These are phyloP conservation scores for Dothidotthia symphoricarpi DNA, from an alignment of 2,329 filamentous ascomycete species.

Conservation along the genomic window DNA sequence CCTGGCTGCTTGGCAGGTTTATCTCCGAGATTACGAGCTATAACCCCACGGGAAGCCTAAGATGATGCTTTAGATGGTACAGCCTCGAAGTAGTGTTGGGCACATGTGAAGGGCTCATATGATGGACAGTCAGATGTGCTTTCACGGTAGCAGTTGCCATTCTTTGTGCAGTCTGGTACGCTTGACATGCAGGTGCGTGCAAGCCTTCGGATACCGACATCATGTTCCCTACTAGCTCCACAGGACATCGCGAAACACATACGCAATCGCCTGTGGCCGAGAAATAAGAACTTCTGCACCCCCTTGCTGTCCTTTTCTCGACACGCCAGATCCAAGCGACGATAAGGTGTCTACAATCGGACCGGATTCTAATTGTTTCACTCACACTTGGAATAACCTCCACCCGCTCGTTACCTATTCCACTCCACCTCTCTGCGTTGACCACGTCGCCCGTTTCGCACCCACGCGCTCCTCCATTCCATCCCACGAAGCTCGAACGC, in stretches of 20 bases:
- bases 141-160: background rate
- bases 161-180: conserved; percentile 5
- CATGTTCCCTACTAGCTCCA: conserved; percentile 15
- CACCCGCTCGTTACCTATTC: conserved; percentile 25
- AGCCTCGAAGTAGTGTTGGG: too few species aligned
- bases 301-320: conserved; percentile 8
- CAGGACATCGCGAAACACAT: conserved; percentile 18
- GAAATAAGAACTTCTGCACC: conserved; percentile 6
- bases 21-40: conserved; percentile 8
- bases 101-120: background rate
- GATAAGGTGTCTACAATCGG: conserved; percentile 1
- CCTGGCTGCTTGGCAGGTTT: conserved; percentile 7
- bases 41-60: background rate
- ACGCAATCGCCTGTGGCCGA: conserved; percentile 19
- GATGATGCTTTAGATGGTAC: too few species aligned
- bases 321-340: too few species aligned
- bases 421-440: too few species aligned
- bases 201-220: conserved; percentile 11
- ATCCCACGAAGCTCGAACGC: conserved; percentile 1
- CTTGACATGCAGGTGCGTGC: conserved; percentile 8
- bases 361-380: conserved; percentile 6
- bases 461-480: conserved; percentile 2
- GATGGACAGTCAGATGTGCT: background rate
- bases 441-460: conserved; percentile 11
- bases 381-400: conserved; percentile 13